Base-by-base conservation (phyloP, 2,329 filamentous ascomycete genomes). In the Emmonsia crescens region DNA sequence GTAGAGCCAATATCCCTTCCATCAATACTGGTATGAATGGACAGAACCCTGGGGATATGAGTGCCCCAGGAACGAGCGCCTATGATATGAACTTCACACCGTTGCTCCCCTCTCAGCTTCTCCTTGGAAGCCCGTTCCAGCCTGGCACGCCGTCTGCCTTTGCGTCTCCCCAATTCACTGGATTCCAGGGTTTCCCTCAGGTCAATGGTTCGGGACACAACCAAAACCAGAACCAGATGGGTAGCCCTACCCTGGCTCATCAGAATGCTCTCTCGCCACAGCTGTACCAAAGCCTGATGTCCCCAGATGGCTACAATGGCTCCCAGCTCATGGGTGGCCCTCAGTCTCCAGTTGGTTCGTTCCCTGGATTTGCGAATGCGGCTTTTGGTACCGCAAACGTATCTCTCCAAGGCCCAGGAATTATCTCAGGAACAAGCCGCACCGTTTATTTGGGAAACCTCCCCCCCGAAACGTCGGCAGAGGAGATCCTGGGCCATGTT, bases 51-150 rank as follows among this genome's bases (percentile, higher is more conserved):
- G 83, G 82, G 69, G 91, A 96, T 66, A 85, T 96, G 84, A 82
- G 88, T 67, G 93, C 89, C 29, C 92, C 94, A 19, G 91, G 89
- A 51, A 93, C 63, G 57, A 91, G 61, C 57, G 91, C 84, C 51
- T 96, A 91, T 72, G 94, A 97, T 72, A 96, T 97, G 93, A 94
- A 97, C 78, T 97, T 96, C 77, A 96, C 94, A 12, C 93, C 94
- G 66, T 83, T 99, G 67, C 85, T 99, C 44, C 94, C 94, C 42
- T 97, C 93, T 40, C 91, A 96, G 77, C 82, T 99, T 69, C 85
- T 99, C 31, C 87, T 97, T 58, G 94, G 94, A 56, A 96, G 91
- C 76, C 94, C 94, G 21, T 97, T 97, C 78, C 94, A 97, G 77
- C 91, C 94, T 16, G 94, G 92, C 49, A 96, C 90, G 5, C 93